Base-by-base conservation (phyloP, 148 eudicot species). In the Arctostaphylos glauca region DNA sequence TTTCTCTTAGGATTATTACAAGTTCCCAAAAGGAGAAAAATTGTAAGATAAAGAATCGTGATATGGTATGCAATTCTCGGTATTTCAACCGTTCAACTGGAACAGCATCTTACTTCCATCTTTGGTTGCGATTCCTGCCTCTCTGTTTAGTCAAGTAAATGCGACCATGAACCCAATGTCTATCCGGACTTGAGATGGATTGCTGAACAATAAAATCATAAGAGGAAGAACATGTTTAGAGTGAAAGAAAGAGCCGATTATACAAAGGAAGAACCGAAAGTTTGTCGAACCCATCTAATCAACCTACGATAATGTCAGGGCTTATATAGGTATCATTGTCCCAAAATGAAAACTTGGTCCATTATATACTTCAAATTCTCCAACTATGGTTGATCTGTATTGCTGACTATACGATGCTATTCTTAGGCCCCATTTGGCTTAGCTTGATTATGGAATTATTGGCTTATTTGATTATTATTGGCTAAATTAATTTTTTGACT, bases 81-180 rank as follows among this genome's bases (percentile, higher is more conserved):
- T 25, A 77, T 48, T 47, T 47, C 59, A 48, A 48, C 13, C 9
- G 9, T 48, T 80, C 47, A 50, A 25, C 25, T 23, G 74, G 48
- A 67, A n/a, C 6, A 41, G 72, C 41, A 62, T 78, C 78, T 86
- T 58, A 90, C 13, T 77, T 79, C 86, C 88, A 82, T 81, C 87
- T 87, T 87, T 85, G 88, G 76, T 72, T 85, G 82, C 84, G 83
- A 48, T 82, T 85, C 81, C 75, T 89, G 77, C 92, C 81, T 87
- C 89, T 89, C 47, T 86, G 86, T 81, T 90, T 86, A 78, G 91
- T 88, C 79, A 96, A 87, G 86, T 96, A 96, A 49, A 96, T 89
- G 23, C 97, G 94, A 15, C 98, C 98, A 90, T 94, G 87, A 86
- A 96, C 95, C 99, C 98, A 96, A 44, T 83, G 89, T 83, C 85